A percentile compares a stretch with the other conserved stretches of the same genome.
These are phyloP conservation scores for Verticillium dahliae DNA, from an alignment of 2,329 filamentous ascomycete genomes.

Conservation along the genomic window DNA sequence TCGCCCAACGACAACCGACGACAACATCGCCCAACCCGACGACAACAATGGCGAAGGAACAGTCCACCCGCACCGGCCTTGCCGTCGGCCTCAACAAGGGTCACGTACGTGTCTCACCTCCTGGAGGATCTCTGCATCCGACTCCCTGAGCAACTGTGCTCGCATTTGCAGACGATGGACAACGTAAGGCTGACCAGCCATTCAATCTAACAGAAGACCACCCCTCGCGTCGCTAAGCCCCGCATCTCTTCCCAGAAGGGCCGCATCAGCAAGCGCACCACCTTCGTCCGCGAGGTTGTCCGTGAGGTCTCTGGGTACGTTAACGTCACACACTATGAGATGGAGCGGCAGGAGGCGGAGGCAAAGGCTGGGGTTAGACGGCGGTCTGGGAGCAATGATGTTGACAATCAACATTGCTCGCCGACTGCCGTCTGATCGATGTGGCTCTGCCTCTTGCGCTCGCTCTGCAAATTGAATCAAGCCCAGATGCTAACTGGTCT, in stretches of 20 bases:
- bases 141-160: background rate
- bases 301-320: slow-evolving; percentile 95
- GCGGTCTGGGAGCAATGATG: background rate
- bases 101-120: slow-evolving; percentile 67
- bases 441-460: background rate
- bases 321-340: background rate
- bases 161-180: slow-evolving; percentile 53
- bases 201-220: slow-evolving; percentile 65
- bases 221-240: slow-evolving; percentile 68
- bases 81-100: slow-evolving; percentile 57
- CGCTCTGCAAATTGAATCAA: background rate
- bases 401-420: background rate
- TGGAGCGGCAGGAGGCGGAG: background rate
- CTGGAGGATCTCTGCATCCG: slow-evolving; percentile 62
- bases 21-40: slow-evolving; percentile 21
- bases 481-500: slow-evolving; percentile 19
- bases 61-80: slow-evolving; percentile 50
- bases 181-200: slow-evolving; percentile 36
- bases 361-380: slow-evolving; percentile 5
- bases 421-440: background rate
- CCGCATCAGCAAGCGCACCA: slow-evolving; percentile 91
- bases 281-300: slow-evolving; percentile 94
- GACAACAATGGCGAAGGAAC: slow-evolving; percentile 52
- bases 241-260: slow-evolving; percentile 86
- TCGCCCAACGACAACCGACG: slow-evolving; percentile 16